phyloP scores from a whole-genome alignment of 1,284 basidiomycete species.

The Sphagnurus paluster region DNA sequence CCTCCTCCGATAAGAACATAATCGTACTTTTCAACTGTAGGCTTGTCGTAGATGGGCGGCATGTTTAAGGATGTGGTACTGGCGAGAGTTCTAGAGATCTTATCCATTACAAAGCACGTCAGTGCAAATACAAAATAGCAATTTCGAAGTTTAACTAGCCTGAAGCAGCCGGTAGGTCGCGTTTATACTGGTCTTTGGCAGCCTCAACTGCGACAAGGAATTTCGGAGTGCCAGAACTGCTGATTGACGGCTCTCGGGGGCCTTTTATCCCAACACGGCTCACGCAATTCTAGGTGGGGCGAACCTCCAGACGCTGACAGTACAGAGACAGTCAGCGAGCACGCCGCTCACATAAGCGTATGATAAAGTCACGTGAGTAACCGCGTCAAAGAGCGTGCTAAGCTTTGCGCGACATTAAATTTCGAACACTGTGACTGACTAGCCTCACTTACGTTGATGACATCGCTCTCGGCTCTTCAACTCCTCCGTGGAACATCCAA shows the following conservation, averaged over 20 bases:
- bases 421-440: too few relatives aligned
- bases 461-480: too few relatives aligned
- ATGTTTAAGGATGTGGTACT: constrained; percentile 42
- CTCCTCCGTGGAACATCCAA: too few relatives aligned
- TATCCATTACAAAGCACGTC: constrained; percentile 19
- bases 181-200: constrained; percentile 13
- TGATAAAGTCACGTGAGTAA: constrained; percentile 9
- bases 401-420: too few relatives aligned
- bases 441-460: too few relatives aligned
- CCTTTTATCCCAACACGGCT: constrained; percentile 20
- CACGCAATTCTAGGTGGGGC: constrained; percentile 14
- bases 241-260: constrained; percentile 17
- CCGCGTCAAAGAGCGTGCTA: too few relatives aligned
- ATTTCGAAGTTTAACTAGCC: constrained; percentile 12
- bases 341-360: constrained; percentile 7
- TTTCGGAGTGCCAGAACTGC: constrained; percentile 21
- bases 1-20: constrained; percentile 84
- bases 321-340: constrained; percentile 3
- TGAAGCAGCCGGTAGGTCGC: constrained; percentile 20
- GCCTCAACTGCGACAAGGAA: constrained; percentile 13
- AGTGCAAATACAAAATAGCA: constrained; percentile 9
- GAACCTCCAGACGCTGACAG: too few relatives aligned
- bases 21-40: constrained; percentile 70
- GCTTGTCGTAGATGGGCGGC: constrained; percentile 67
- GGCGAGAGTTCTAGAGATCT: constrained; percentile 54